Base-by-base conservation (phyloP, 169 alveolate species). In the Babesia sp. region DNA sequence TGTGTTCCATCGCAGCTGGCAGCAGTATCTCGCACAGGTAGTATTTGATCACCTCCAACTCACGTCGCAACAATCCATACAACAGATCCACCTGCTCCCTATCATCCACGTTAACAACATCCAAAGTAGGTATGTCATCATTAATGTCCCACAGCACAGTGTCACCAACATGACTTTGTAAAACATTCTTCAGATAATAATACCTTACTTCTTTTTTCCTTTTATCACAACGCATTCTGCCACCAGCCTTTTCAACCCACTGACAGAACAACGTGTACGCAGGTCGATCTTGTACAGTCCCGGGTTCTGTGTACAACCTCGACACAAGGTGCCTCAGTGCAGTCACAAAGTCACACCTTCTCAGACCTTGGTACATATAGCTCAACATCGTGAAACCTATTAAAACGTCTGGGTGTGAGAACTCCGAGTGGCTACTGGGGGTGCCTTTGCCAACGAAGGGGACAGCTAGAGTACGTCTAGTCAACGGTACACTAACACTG, bases 371-470 rank as follows among this genome's bases (percentile, higher is more conserved):
- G 67, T 90, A 86, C 37, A 95, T 83, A 67, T 92, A 93, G 3
- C 97, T 84, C 63, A 95, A 70, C 57, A 95, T 90, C 26, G 97
- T 91, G 63, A 92, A 70, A 9, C 96, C 95, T 44, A 95, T 94
- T 20, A 93, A 93, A 11, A 95, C 94, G 74, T 95, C 98, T 0
- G 97, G 96, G 60, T 95, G 96, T 14, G 97, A 91, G 86, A 92
- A 95, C 68, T 95, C 98, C 20, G 97, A 93, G 75, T 93, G 92
- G 20, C 58, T 72, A 37, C 95, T 90, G 2, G 98, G 98, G 28
- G 96, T 86, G 83, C 94, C 98, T 64, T 93, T 95, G 9, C 98
- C 98, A 36, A 95, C 92, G 66, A 93, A 95, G 20, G 98, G 98
- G 31, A 95, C 94, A 1, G 98, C 94, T 54, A 95, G 81, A 82